A percentile compares a stretch with the other conserved stretches of the same genome.
Conservation (phyloP, 1,284 basidiomycete species). For the Pascua sp. region DNA sequence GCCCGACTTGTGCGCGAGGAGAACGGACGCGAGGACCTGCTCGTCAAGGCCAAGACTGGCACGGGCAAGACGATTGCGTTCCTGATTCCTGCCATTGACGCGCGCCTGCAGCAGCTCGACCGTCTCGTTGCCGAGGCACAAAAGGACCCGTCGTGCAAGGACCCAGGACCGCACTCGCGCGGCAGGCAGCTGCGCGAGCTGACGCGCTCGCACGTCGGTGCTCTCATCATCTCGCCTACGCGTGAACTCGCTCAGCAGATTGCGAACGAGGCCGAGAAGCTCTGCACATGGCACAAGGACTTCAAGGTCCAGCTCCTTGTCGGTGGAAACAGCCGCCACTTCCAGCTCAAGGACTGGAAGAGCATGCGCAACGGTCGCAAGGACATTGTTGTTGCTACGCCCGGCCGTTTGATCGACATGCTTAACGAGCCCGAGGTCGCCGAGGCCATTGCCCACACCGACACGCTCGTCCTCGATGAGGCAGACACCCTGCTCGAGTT, state of each 20-base stretch:
- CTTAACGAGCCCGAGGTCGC: constrained; percentile 62
- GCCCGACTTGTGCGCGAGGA: constrained; percentile 18
- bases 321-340: constrained; percentile 65
- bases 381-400: constrained; percentile 90
- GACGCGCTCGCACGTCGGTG: constrained; percentile 59
- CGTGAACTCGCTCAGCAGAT: constrained; percentile 93
- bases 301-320: constrained; percentile 74
- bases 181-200: constrained; percentile 39
- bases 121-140: constrained; percentile 22
- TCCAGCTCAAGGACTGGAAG: constrained; percentile 57
- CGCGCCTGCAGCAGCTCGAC: constrained; percentile 55
- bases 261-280: constrained; percentile 73
- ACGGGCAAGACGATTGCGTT: constrained; percentile 89
- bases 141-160: constrained; percentile 12
- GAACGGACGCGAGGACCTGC: constrained; percentile 34
- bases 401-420: constrained; percentile 82
- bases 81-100: constrained; percentile 81
- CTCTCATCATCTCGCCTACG: constrained; percentile 87
- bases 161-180: constrained; percentile 8
- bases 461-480: constrained; percentile 82
- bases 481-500: constrained; percentile 93
- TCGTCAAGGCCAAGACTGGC: constrained; percentile 72
- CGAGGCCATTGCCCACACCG: constrained; percentile 57
- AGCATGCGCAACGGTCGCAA: constrained; percentile 63
- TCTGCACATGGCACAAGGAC: constrained; percentile 63